A percentile compares a stretch with the other conserved stretches of the same genome.
Evolutionary conservation across 805 yeast genomes (phyloP).

Genomic region (Candida mattraensis): DNA sequence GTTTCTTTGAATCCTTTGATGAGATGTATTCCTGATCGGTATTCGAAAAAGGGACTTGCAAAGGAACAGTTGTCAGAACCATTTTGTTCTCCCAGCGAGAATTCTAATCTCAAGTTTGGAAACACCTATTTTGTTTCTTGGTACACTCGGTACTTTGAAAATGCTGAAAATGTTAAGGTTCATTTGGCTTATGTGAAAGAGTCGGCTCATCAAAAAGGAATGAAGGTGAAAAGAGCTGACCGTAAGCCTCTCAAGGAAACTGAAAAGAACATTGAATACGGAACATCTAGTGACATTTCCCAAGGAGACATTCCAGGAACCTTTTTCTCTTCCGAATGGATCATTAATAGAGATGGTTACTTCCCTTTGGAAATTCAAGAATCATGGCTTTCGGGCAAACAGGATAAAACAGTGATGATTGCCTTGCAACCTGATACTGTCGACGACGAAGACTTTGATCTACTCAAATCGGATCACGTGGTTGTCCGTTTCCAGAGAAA

Average conservation of each 20-base stretch:
- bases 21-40: constrained; percentile 82
- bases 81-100: constrained; percentile 80
- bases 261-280: constrained; percentile 19
- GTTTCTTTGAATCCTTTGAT: constrained; percentile 72
- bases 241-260: constrained; percentile 22
- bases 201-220: constrained; percentile 53
- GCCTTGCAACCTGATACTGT: constrained; percentile 73
- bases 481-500: constrained; percentile 50
- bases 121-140: constrained; percentile 76
- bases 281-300: constrained; percentile 9
- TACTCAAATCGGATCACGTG: constrained; percentile 41
- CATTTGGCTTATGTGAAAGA: constrained; percentile 70
- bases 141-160: constrained; percentile 68
- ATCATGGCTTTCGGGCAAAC: constrained; percentile 62
- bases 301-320: constrained; percentile 36
- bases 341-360: constrained; percentile 58
- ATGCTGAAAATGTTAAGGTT: constrained; percentile 59
- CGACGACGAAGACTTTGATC: constrained; percentile 64
- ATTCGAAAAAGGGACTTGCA: constrained; percentile 61
- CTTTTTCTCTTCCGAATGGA: constrained; percentile 74
- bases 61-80: constrained; percentile 63
- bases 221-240: constrained; percentile 40
- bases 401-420: constrained; percentile 55
- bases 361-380: constrained; percentile 59
- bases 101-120: constrained; percentile 54